Evolutionary conservation across 495 filamentous ascomycete species (phyloP).

Genomic region (Hypomontagnella submonticulosa): DNA sequence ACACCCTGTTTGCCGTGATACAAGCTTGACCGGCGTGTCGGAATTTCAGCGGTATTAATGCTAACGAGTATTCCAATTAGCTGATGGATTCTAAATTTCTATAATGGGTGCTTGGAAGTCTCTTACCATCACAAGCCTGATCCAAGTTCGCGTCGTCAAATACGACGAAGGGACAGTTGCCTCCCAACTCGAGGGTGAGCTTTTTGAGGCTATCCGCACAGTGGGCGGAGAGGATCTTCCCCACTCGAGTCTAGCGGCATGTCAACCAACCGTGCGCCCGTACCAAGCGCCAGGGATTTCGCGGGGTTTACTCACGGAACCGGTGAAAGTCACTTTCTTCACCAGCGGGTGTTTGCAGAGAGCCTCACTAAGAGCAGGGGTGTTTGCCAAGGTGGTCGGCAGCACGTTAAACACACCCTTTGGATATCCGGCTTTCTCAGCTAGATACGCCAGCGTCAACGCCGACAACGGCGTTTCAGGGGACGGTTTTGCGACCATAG

Average conservation of each 20-base stretch:
- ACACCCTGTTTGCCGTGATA: constrained; percentile 78
- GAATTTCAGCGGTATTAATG: constrained; percentile 71
- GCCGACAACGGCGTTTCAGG: constrained; percentile 72
- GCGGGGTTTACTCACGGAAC: constrained; percentile 46
- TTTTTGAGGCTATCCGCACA: constrained; percentile 74
- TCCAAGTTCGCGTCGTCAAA: constrained; percentile 79
- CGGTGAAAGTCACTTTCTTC: constrained; percentile 80
- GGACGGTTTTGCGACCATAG: constrained; percentile 73
- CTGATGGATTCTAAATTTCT: not conserved
- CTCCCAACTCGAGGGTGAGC: constrained; percentile 76
- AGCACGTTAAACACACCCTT: constrained; percentile 69
- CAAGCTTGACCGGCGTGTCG: constrained; percentile 78
- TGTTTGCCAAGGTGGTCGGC: constrained; percentile 70
- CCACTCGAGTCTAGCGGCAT: constrained; percentile 42
- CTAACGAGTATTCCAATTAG: constrained; percentile 17
- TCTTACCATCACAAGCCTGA: constrained; percentile 63
- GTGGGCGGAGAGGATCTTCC: constrained; percentile 47
- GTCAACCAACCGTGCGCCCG: not conserved
- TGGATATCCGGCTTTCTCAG: constrained; percentile 68
- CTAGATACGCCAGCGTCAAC: constrained; percentile 66
- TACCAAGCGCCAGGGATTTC: not conserved
- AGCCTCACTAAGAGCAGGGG: constrained; percentile 70
- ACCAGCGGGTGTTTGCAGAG: constrained; percentile 72
- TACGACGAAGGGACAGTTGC: constrained; percentile 79
- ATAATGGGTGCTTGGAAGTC: constrained; percentile 7